phyloP scores from a whole-genome alignment of 169 alveolate species.

The Cryptosporidium parvum region DNA sequence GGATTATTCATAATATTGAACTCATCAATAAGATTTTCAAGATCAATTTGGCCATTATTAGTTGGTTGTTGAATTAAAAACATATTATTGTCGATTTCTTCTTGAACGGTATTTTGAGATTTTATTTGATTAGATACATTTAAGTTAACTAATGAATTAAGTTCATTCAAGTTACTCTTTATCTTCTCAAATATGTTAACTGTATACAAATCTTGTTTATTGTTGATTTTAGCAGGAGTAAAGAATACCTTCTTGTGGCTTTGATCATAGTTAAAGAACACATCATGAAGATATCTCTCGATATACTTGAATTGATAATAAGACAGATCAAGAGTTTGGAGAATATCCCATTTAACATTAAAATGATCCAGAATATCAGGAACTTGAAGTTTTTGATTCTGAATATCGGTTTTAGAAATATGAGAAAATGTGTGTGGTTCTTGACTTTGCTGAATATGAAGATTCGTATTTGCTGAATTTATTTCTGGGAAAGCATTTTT shows the following conservation, averaged over 20 bases:
- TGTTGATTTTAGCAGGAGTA: slow-evolving; percentile 36
- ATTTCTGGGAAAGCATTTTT: neutral
- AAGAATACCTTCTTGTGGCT: slow-evolving; percentile 62
- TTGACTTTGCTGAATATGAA: neutral
- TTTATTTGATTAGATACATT: neutral
- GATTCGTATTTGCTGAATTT: neutral
- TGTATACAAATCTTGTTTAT: slow-evolving; percentile 13
- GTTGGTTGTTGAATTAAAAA: neutral
- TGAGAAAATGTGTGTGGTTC: neutral
- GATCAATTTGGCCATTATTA: neutral
- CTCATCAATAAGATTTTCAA: neutral
- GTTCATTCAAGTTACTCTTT: neutral
- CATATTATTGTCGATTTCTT: neutral
- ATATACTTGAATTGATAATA: slow-evolving; percentile 56
- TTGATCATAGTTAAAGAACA: slow-evolving; percentile 51
- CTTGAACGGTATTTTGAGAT: neutral
- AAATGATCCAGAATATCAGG: neutral
- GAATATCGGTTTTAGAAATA: neutral
- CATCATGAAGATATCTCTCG: slow-evolving; percentile 48
- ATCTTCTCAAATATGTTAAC: slow-evolving; percentile 20
- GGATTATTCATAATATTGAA: no score
- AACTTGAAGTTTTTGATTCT: neutral
- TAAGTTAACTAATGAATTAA: neutral
- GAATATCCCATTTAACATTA: slow-evolving; percentile 47
- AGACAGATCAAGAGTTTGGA: slow-evolving; percentile 1